Base-by-base conservation (phyloP, 148 eudicot genomes). In the Rhododendron henanense region DNA sequence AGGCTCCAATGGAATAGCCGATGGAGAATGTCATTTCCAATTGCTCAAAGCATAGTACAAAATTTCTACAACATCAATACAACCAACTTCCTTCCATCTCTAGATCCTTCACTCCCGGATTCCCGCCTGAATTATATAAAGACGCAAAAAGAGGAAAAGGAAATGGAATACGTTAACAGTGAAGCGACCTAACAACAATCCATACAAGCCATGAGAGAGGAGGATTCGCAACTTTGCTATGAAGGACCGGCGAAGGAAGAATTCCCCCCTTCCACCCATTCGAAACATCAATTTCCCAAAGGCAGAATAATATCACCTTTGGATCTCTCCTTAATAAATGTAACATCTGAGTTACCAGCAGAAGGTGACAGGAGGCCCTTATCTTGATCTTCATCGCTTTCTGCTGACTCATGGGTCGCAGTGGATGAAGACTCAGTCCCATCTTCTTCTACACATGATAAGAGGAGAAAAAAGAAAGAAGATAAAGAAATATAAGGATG, bases 321-420 rank as follows among this genome's bases (percentile, higher is more conserved):
- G 88, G 25, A 84, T 86, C 91, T 92, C 91, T 91, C 98, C 88
- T 87, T 95, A 78, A 95, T 86, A 74, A 93, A 95, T 28, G 96
- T 78, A 65, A 95, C 89, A 69, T 95, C 95, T 11, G 88, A 84
- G 80, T 80, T 83, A 82, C 87, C 86, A 21, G 90, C 61, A 14
- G 93, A 80, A 59, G 92, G 88, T 73, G 90, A 85, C 47, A 89
- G 81, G 79, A 91, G 83, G 84, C 79, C 88, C 87, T 91, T 93
- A 82, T 92, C 93, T 87, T 89, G 91, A 35, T 90, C 91, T 39
- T 87, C 89, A 77, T 92, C 96, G 50, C 87, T 88, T 61, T 89
- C 97, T 23, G 88, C 82, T 74, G 89, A 95, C 21, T 61, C 91
- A 13, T 83, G 88, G 59, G 88, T 37, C 0, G n/a, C 90, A 35